Evolutionary conservation across 2,329 filamentous ascomycete species (phyloP), one percentile per base, ranked within the genome.

Genomic region (Dactylellina parvicollis): DNA sequence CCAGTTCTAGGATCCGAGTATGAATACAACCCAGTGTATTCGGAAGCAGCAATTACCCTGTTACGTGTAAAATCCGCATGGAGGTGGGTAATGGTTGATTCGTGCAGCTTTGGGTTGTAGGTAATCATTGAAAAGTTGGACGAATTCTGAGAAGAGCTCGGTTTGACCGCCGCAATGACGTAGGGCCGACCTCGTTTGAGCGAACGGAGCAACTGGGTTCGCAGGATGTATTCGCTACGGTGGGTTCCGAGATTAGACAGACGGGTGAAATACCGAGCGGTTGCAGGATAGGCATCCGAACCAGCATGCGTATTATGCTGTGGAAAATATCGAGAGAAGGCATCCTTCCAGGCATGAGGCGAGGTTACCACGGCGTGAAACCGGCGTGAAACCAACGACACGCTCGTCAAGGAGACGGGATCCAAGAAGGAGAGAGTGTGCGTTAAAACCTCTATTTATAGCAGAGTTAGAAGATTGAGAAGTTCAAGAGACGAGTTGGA

Each of bases 161-260:
- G 54, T 20, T 66, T 73, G 24, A 60, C 54, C 18, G 52, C 57
- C 5, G 47, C n/a, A 38, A 54, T 46, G 54, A 61, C 26, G 24
- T 59, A 50, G 0, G 69, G 69, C 16, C 69, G 54, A 5, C 69
- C 69, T 49, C 69, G 69, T 46, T 86, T 86, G 66, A 98, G 83
- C 74, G 91, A 95, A 46, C 92, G 87, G 57, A 98, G 83, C 56
- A 98, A 85, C 49, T 92, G 87, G 1, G 92, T 97, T 49, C 95
- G 87, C 65, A 96, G 82, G 50, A 98, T 90, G 78, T 98, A 99
- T 80, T 99, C 95, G 81, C 92, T 97, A 77, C 94, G 87, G 94
- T 95, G 98, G 7, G 93, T 95, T n/a, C 92, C 90, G 74, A 93
- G 82, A 2, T 88, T 85, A 8, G 91, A 96, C 61, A 99, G 85